These are phyloP conservation scores for Candida vaughaniae DNA, from an alignment of 805 yeast species.

Conservation along the genomic window DNA sequence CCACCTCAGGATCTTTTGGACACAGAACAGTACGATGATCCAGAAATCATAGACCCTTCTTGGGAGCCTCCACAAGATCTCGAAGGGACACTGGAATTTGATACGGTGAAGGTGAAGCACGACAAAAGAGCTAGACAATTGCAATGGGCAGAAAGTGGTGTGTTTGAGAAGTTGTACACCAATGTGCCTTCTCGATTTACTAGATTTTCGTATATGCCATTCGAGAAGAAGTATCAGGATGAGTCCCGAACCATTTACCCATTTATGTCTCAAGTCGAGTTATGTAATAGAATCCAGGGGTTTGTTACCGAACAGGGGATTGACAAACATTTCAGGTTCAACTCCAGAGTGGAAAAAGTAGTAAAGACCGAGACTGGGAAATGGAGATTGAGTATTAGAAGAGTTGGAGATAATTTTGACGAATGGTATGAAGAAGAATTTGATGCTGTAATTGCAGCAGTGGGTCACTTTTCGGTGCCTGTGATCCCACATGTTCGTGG, in stretches of 20 bases:
- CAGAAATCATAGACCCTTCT: slow-evolving; percentile 27
- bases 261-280: slow-evolving; percentile 36
- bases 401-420: slow-evolving; percentile 15
- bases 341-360: slow-evolving; percentile 40
- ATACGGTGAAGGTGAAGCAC: slow-evolving; percentile 13
- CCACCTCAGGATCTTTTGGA: slow-evolving; percentile 33
- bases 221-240: slow-evolving; percentile 20
- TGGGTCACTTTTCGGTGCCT: slow-evolving; percentile 67
- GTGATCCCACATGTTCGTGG: slow-evolving; percentile 57
- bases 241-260: slow-evolving; percentile 31
- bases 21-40: slow-evolving; percentile 30
- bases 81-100: slow-evolving; percentile 15
- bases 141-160: slow-evolving; percentile 40
- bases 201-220: slow-evolving; percentile 34
- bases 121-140: slow-evolving; percentile 16
- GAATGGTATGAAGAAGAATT: slow-evolving; percentile 47
- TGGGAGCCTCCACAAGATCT: slow-evolving; percentile 17
- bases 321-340: slow-evolving; percentile 31
- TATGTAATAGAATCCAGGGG: slow-evolving; percentile 22
- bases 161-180: slow-evolving; percentile 39
- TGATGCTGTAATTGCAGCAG: slow-evolving; percentile 64
- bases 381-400: slow-evolving; percentile 37
- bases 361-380: slow-evolving; percentile 27
- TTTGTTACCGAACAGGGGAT: slow-evolving; percentile 29
- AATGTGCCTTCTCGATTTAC: slow-evolving; percentile 40